Conservation (phyloP, 169 alveolate genomes). For the Plasmodium coatneyi region DNA sequence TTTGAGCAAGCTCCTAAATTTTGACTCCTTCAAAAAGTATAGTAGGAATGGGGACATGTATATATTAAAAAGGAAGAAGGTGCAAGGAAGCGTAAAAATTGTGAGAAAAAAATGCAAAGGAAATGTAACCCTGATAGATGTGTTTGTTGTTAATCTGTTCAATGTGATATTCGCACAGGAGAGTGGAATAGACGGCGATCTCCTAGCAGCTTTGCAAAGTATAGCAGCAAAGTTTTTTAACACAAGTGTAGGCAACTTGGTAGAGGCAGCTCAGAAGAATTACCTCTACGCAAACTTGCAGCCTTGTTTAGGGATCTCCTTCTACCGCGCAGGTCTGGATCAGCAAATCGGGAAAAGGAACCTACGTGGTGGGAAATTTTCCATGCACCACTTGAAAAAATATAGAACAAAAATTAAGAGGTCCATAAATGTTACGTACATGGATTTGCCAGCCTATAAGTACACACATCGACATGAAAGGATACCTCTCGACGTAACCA, state of each 20-base stretch:
- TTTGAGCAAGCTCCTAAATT: slow-evolving; percentile 4
- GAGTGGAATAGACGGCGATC: not conserved
- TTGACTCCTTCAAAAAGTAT: not conserved
- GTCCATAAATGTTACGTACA: slow-evolving; percentile 20
- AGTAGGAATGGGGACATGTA: slow-evolving; percentile 8
- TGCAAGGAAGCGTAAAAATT: not conserved
- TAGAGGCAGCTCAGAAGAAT: slow-evolving; percentile 1
- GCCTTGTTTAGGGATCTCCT: slow-evolving; percentile 29
- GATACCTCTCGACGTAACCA: slow-evolving; percentile 6
- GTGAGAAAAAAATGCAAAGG: slow-evolving; percentile 29
- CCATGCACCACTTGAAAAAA: slow-evolving; percentile 5
- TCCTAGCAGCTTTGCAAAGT: not conserved
- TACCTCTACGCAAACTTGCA: slow-evolving; percentile 36
- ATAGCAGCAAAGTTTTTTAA: not conserved
- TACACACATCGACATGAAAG: slow-evolving; percentile 1
- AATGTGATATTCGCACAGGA: slow-evolving; percentile 33
- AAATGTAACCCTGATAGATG: slow-evolving; percentile 35
- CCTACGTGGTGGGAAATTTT: not conserved
- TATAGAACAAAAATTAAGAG: slow-evolving; percentile 16
- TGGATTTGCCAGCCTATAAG: slow-evolving; percentile 10
- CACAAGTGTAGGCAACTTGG: not conserved
- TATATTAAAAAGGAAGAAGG: not conserved
- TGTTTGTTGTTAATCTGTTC: slow-evolving; percentile 40
- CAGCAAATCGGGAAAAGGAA: slow-evolving; percentile 8
- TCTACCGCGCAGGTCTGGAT: slow-evolving; percentile 2